phyloP scores from a whole-genome alignment of 768 basidiomycete genomes.

The Phallus indusiatus region DNA sequence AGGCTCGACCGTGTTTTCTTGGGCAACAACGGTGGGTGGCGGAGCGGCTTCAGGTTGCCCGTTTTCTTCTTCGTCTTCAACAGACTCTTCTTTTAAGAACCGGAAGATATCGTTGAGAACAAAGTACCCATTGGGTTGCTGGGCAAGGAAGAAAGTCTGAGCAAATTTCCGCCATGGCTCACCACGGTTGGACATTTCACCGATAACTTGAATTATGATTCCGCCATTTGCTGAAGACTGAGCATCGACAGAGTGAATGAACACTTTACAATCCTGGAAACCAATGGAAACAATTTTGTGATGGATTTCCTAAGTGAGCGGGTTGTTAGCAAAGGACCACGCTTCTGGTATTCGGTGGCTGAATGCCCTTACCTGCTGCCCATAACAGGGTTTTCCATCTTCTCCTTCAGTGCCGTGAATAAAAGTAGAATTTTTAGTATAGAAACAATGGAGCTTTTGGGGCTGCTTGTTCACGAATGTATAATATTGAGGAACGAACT shows the following conservation, averaged over 20 bases:
- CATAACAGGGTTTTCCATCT: conserved; percentile 79
- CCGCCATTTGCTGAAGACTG: conserved; percentile 92
- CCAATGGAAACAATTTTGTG: conserved; percentile 90
- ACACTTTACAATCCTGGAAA: conserved; percentile 96
- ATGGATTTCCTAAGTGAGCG: conserved; percentile 75
- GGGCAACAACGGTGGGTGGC: conserved; percentile 26
- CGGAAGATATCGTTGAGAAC: conserved; percentile 99
- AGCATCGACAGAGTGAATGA: conserved; percentile 96
- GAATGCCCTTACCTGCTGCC: conserved; percentile 66
- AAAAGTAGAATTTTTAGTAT: conserved; percentile 96
- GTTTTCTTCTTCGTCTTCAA: conserved; percentile 63
- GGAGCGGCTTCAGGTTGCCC: conserved; percentile 29
- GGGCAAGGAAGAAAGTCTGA: conserved; percentile 99
- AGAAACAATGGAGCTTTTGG: conserved; percentile 95
- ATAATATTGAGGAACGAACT: conserved; percentile 99
- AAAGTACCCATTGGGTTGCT: conserved; percentile 98
- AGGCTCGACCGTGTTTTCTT: conserved; percentile 11
- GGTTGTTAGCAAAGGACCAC: background rate
- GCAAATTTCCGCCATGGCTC: conserved; percentile 97
- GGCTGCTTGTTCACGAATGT: conserved; percentile 98
- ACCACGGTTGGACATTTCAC: conserved; percentile 92
- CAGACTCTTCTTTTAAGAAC: conserved; percentile 92
- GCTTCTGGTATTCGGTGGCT: background rate
- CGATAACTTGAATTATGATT: conserved; percentile 98
- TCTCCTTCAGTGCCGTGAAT: conserved; percentile 97